A percentile compares a stretch with the other conserved stretches of the same genome.
These are phyloP conservation scores for Lanzia echinophila DNA, from an alignment of 2,329 filamentous ascomycete genomes.

Conservation along the genomic window DNA sequence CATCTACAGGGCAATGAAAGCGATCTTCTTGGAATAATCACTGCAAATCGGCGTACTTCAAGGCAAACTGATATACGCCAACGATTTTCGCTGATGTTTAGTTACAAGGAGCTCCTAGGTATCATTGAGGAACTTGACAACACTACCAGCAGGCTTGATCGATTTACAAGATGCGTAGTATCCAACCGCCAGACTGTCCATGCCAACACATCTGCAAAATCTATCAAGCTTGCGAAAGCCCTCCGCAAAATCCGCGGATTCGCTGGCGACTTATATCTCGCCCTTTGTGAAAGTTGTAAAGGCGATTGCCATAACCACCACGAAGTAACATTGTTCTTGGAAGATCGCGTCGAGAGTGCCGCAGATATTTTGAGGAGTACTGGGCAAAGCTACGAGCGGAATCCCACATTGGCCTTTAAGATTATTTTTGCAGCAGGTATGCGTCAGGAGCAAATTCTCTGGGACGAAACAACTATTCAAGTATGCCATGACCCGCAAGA, in stretches of 20 bases:
- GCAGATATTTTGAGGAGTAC: neutral
- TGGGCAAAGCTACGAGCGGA: neutral
- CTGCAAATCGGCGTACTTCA: neutral
- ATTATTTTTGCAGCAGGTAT: neutral
- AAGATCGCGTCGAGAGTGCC: neutral
- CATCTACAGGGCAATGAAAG: neutral
- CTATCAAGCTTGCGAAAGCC: neutral
- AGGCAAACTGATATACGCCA: neutral
- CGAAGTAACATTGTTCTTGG: neutral
- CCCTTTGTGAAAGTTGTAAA: neutral
- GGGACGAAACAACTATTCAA: neutral
- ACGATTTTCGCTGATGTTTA: neutral
- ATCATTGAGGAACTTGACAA: neutral
- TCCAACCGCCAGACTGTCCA: neutral
- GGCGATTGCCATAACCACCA: neutral
- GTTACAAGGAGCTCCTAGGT: neutral
- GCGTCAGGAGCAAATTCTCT: neutral
- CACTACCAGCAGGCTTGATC: neutral
- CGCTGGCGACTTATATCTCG: neutral
- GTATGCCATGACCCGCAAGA: neutral
- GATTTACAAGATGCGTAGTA: neutral
- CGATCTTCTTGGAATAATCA: neutral
- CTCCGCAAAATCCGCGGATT: neutral
- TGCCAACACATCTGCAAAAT: neutral
- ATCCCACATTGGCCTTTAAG: neutral